These are phyloP conservation scores for Ganoderma resinaceum DNA, from an alignment of 1,284 basidiomycete species.

Conservation along the genomic window DNA sequence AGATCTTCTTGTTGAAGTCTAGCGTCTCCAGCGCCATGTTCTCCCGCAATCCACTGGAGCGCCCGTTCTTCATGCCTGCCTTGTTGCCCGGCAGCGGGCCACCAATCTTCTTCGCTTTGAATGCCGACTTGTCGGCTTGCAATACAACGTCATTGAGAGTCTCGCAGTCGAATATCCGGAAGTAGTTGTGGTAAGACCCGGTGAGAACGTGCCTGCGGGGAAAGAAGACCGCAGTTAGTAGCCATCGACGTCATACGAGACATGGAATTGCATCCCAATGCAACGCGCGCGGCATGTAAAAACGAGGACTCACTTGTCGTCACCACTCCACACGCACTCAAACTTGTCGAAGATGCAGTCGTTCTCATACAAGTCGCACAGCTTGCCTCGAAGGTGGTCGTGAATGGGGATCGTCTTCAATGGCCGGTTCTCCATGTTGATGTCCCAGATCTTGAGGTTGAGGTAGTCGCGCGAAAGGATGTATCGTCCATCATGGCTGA, in stretches of 20 bases:
- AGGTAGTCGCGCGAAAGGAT: constrained; percentile 98
- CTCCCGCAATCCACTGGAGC: constrained; percentile 77
- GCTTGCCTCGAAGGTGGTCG: constrained; percentile 95
- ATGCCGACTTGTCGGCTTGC: constrained; percentile 99
- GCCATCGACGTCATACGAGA: constrained; percentile 4
- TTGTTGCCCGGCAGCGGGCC: constrained; percentile 78
- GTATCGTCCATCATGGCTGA: constrained; percentile 96
- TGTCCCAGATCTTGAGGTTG: constrained; percentile 99
- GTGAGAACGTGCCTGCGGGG: constrained; percentile 86
- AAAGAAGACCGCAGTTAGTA: constrained; percentile 14
- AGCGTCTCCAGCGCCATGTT: constrained; percentile 90
- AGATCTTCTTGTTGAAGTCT: constrained; percentile 99
- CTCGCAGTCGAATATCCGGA: constrained; percentile 98
- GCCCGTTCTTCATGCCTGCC: constrained; percentile 74
- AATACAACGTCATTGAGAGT: constrained; percentile 91
- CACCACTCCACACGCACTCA: constrained; percentile 95
- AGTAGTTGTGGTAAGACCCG: constrained; percentile 99
- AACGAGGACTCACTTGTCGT: constrained; percentile 82
- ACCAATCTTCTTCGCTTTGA: constrained; percentile 99
- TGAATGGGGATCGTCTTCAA: constrained; percentile 99
- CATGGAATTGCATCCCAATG: neutral
- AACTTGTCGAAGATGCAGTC: constrained; percentile 99
- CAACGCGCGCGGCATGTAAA: constrained; percentile 6
- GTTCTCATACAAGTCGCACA: constrained; percentile 99
- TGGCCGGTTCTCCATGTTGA: constrained; percentile 98